phyloP scores from a whole-genome alignment of 331 rosid species.

The Rhamnella rubrinervis region DNA sequence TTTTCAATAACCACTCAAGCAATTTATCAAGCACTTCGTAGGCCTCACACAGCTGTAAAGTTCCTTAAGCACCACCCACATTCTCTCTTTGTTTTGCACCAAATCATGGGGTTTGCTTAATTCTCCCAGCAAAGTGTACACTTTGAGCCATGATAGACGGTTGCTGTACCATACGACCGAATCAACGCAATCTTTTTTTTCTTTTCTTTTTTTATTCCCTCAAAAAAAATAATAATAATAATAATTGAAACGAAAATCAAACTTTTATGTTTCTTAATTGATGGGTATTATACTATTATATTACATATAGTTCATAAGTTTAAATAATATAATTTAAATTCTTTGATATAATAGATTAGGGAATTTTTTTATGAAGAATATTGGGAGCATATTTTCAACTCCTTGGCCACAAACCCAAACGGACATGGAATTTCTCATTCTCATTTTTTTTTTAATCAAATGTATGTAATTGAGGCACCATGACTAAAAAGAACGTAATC shows the following conservation, averaged over 20 bases:
- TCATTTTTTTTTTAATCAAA: background rate
- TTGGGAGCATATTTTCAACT: constrained; percentile 13
- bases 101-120: constrained; percentile 20
- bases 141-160: constrained; percentile 16
- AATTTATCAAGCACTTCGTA: constrained; percentile 16
- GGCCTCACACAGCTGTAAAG: constrained; percentile 13
- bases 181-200: background rate
- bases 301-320: background rate
- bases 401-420: constrained; percentile 18
- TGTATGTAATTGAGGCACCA: background rate
- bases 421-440: background rate
- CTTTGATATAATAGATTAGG: background rate
- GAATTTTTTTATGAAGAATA: background rate
- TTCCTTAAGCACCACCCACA: background rate
- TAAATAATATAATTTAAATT: background rate
- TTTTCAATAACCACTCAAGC: background rate
- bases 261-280: constrained; percentile 3
- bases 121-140: constrained; percentile 16
- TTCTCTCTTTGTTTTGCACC: constrained; percentile 6
- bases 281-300: background rate
- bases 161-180: constrained; percentile 17
- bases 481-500: background rate
- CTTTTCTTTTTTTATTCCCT: background rate
- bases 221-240: no score
- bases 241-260: no score